Evolutionary conservation across 352 stramenopile species (phyloP), one percentile per base, ranked within the genome.

Genomic region (Globisporangium barbulae): DNA sequence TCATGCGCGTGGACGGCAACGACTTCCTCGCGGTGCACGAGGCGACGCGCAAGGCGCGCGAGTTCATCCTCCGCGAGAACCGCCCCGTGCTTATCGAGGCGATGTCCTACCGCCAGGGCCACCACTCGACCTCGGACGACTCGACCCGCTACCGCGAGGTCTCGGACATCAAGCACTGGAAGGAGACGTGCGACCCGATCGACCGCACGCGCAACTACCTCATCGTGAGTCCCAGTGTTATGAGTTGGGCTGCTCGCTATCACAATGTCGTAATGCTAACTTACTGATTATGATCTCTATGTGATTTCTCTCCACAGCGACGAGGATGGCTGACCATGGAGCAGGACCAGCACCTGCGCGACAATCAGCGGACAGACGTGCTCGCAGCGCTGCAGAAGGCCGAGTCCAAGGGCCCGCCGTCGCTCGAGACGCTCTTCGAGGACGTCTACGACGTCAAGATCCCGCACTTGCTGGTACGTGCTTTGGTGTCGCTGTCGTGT

Each of bases 91-190:
- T 99, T 50, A 93, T 99, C 61, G 98, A 99, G 72, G 86, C 92
- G 0, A 99, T 99, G 97, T 98, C 95, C 0, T 99, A 99, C 75
- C 90, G 98, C 6, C 87, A 98, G 63, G 96, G 97, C 10, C 98
- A 99, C 79, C 98, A 99, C 79, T 98, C 89, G 41, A 99, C 98
- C 2, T 98, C 92, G 0, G 98, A 99, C 71, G 97, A 99, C 76
- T 98, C 91, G 35, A 98, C 96, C 13, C 79, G 94, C 31, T 99
- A 99, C 81, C 89, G 97, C 42, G 76, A 84, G 60, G 69, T 89
- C 3, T 81, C 91, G 15, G 96, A 99, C 70, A 98, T 99, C 59
- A 87, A 97, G 60, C 75, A 83, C 52, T 98, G 91, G 74, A 93
- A 92, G 60, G 80, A 98, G 50, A 88, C 84, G 9, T 85, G 83